phyloP scores from a whole-genome alignment of 306 rosid genomes.

The Ormosia emarginata region DNA sequence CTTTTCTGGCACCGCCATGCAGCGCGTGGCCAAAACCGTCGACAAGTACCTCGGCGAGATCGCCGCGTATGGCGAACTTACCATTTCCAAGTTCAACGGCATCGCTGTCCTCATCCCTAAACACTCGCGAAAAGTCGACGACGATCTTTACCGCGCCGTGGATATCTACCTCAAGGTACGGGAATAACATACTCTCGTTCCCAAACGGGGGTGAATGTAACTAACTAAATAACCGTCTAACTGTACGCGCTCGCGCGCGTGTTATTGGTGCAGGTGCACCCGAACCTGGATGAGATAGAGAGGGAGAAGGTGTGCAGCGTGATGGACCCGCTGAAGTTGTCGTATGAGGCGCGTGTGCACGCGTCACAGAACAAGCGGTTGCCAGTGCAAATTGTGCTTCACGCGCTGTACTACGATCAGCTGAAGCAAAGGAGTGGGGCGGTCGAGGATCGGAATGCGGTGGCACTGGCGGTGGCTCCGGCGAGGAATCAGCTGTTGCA shows the following conservation, averaged over 20 bases:
- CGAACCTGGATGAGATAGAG: conserved; percentile 77
- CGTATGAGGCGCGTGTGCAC: conserved; percentile 80
- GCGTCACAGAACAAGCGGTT: conserved; percentile 87
- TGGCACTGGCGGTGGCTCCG: background rate
- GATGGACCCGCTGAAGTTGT: conserved; percentile 74
- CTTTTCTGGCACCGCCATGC: conserved; percentile 46
- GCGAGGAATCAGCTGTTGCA: conserved; percentile 57
- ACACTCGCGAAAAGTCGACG: conserved; percentile 65
- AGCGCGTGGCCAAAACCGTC: conserved; percentile 57
- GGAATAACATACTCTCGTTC: background rate
- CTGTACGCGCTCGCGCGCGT: background rate
- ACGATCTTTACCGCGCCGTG: conserved; percentile 75
- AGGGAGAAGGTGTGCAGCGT: conserved; percentile 87
- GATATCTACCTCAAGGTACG: conserved; percentile 78
- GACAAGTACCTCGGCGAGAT: conserved; percentile 61
- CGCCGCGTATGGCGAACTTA: conserved; percentile 53
- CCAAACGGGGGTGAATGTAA: background rate
- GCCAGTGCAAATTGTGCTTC: conserved; percentile 81
- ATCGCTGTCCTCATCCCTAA: conserved; percentile 60
- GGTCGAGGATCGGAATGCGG: conserved; percentile 24
- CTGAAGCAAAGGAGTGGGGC: conserved; percentile 66
- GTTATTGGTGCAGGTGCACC: conserved; percentile 53
- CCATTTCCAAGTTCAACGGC: conserved; percentile 71
- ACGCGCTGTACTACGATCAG: conserved; percentile 85
- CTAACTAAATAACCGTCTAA: background rate